Conservation (phyloP, 2,329 filamentous ascomycete genomes). For the Bretziella fagacearum region DNA sequence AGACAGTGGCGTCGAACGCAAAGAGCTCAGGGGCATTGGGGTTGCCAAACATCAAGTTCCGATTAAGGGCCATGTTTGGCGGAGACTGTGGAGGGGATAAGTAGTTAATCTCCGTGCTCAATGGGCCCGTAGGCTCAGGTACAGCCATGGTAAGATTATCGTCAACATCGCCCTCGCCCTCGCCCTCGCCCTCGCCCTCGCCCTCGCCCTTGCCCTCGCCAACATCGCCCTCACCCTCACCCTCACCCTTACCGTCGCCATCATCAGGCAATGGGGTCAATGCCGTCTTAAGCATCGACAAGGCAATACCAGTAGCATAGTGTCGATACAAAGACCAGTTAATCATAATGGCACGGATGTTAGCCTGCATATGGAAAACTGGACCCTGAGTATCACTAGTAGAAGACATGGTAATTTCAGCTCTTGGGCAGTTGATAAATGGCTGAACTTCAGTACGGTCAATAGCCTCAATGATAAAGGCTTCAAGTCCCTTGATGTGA, state of each 20-base stretch:
- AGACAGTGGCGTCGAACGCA: slow-evolving; percentile 65
- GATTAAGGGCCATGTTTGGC: slow-evolving; percentile 6
- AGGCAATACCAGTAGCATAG: slow-evolving; percentile 72
- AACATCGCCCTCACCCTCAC: neutral
- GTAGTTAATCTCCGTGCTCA: slow-evolving; percentile 17
- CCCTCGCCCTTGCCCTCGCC: no score
- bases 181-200: slow-evolving; percentile 7
- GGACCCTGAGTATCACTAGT: slow-evolving; percentile 74
- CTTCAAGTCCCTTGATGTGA: slow-evolving; percentile 70
- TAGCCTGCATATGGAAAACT: slow-evolving; percentile 71
- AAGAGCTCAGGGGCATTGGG: slow-evolving; percentile 43
- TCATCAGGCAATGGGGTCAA: slow-evolving; percentile 15
- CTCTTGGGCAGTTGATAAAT: slow-evolving; percentile 69
- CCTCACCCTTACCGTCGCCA: slow-evolving; percentile 7
- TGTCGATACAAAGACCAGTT: slow-evolving; percentile 91
- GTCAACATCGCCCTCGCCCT: neutral
- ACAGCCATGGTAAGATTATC: neutral
- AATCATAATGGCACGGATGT: slow-evolving; percentile 59
- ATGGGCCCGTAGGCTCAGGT: slow-evolving; percentile 7
- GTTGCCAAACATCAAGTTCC: slow-evolving; percentile 3
- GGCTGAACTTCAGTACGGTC: slow-evolving; percentile 73
- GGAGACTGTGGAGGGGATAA: slow-evolving; percentile 23
- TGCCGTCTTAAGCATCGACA: slow-evolving; percentile 43
- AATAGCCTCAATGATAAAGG: slow-evolving; percentile 73
- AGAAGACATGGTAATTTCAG: slow-evolving; percentile 75